Evolutionary conservation across 768 basidiomycete genomes (phyloP).

Genomic region (Terana coerulea): DNA sequence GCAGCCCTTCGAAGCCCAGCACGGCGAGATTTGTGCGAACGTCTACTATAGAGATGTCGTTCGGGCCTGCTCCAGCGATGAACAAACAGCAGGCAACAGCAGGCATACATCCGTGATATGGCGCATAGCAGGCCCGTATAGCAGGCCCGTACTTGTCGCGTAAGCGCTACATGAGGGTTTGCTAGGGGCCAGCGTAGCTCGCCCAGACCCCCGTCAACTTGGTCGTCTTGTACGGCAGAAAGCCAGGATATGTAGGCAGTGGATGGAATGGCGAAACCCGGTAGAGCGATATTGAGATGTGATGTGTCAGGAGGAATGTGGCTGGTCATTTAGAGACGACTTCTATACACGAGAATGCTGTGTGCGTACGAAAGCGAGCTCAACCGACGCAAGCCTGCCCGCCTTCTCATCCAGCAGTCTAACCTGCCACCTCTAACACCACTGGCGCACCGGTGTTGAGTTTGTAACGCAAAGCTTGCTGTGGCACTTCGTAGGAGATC

Average conservation of each 20-base stretch:
- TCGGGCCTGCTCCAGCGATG: slow-evolving; percentile 37
- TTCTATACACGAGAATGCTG: too few species aligned
- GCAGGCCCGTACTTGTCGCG: slow-evolving; percentile 37
- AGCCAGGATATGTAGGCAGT: slow-evolving; percentile 34
- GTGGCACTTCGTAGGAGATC: too few species aligned
- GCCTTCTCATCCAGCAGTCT: too few species aligned
- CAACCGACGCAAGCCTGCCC: too few species aligned
- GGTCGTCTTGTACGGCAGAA: slow-evolving; percentile 22
- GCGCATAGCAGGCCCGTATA: slow-evolving; percentile 34
- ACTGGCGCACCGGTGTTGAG: too few species aligned
- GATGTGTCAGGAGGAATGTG: slow-evolving; percentile 17
- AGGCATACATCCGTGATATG: too few species aligned
- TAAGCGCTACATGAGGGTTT: slow-evolving; percentile 26
- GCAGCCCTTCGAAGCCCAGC: slow-evolving; percentile 36
- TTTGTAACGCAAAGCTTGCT: too few species aligned
- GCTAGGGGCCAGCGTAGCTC: slow-evolving; percentile 23
- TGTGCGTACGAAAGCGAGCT: too few species aligned
- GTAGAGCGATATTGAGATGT: slow-evolving; percentile 28
- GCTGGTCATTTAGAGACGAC: too few species aligned
- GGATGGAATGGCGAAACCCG: slow-evolving; percentile 38
- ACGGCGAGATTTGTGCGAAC: slow-evolving; percentile 29
- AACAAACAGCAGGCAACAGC: too few species aligned
- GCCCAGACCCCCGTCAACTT: slow-evolving; percentile 26
- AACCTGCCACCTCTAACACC: too few species aligned
- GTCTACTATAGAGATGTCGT: slow-evolving; percentile 41